Evolutionary conservation across 202 grass and related monocot species (phyloP).

Genomic region (Eragrostis tef): DNA sequence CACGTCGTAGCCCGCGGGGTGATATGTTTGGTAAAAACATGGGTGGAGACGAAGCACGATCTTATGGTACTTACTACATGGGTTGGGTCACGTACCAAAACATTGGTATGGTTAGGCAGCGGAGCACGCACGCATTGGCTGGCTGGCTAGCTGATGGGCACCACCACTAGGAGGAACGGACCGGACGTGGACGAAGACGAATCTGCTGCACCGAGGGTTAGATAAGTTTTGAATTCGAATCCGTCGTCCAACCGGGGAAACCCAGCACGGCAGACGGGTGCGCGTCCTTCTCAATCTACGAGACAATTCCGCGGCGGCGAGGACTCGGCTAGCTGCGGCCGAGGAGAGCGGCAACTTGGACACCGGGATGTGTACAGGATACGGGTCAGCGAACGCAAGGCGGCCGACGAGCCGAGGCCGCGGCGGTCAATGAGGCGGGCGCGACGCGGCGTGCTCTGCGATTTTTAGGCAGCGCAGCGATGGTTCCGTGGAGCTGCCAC

Average conservation of each 20-base stretch:
- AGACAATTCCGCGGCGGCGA: slow-evolving; percentile 47
- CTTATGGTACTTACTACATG: not conserved
- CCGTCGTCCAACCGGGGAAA: slow-evolving; percentile 22
- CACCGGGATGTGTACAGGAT: not conserved
- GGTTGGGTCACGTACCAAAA: slow-evolving; percentile 37
- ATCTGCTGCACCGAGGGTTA: not conserved
- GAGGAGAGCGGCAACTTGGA: too few relatives aligned
- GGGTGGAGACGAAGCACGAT: not conserved
- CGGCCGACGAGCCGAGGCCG: not conserved
- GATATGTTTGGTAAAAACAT: slow-evolving; percentile 43
- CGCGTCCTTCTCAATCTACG: slow-evolving; percentile 46
- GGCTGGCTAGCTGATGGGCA: too few relatives aligned
- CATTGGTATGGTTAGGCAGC: slow-evolving; percentile 20
- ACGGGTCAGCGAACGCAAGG: slow-evolving; percentile 34
- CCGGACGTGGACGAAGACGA: slow-evolving; percentile 4
- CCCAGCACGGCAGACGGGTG: not conserved
- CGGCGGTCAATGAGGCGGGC: slow-evolving; percentile 35
- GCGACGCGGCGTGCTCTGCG: not conserved
- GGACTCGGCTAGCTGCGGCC: not conserved
- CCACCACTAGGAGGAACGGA: too few relatives aligned
- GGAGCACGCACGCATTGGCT: not conserved
- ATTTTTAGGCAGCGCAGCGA: slow-evolving; percentile 13
- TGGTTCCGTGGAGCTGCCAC: not conserved
- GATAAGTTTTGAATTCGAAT: not conserved
- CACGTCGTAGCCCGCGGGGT: not conserved